phyloP scores from a whole-genome alignment of 495 filamentous ascomycete genomes.

The Tuber indicum region DNA sequence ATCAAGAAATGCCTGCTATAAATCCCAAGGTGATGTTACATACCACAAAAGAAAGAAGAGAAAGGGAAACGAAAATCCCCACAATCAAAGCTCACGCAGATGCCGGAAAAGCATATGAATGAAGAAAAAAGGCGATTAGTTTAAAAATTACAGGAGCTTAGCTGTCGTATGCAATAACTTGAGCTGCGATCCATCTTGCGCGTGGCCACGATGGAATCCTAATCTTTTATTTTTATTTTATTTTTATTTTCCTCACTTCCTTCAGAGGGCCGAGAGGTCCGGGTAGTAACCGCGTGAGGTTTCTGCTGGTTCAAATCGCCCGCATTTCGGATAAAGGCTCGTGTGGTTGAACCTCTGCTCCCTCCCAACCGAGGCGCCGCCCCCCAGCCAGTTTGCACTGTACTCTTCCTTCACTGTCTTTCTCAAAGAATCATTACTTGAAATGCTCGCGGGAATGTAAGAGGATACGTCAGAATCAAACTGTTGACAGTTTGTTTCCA shows the following conservation, averaged over 20 bases:
- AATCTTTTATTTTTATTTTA: neutral
- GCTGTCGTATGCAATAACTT: conserved; percentile 9
- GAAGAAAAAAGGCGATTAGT: conserved; percentile 16
- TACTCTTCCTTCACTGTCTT: conserved; percentile 40
- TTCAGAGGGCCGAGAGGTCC: conserved; percentile 38
- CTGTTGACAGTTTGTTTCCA: conserved; percentile 38
- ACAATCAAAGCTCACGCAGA: neutral
- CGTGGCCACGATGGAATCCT: neutral
- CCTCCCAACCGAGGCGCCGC: conserved; percentile 29
- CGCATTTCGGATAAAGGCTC: conserved; percentile 38
- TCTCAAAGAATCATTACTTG: conserved; percentile 33
- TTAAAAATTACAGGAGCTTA: conserved; percentile 35
- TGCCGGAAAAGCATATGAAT: conserved; percentile 10
- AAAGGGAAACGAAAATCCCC: conserved; percentile 6
- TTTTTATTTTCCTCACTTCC: neutral
- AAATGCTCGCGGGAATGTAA: conserved; percentile 38
- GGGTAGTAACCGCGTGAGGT: conserved; percentile 42
- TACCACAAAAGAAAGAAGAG: conserved; percentile 20
- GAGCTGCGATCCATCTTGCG: neutral
- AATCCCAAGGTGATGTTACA: conserved; percentile 38
- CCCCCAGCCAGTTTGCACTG: conserved; percentile 28
- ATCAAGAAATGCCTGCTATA: conserved; percentile 31
- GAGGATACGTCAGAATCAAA: conserved; percentile 41
- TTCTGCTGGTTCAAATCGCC: conserved; percentile 40
- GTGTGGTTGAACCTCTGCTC: conserved; percentile 29